These are phyloP conservation scores for Thielaviopsis punctulata DNA, from an alignment of 2,329 filamentous ascomycete species.

Conservation along the genomic window DNA sequence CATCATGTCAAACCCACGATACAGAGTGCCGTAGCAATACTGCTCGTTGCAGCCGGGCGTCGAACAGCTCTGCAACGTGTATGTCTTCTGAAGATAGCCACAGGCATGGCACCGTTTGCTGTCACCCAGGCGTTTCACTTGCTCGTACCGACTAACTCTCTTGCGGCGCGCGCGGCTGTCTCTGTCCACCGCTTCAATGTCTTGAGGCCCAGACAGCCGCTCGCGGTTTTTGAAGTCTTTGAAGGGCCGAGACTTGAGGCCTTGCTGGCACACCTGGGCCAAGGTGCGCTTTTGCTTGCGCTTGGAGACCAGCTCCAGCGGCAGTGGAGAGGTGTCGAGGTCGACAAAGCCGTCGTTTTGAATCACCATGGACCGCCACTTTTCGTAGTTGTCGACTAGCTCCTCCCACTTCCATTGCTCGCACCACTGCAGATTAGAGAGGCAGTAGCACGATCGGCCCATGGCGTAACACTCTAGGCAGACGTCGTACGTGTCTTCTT, in stretches of 20 bases:
- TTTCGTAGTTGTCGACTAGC: constrained; percentile 59
- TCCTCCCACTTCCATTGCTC: constrained; percentile 84
- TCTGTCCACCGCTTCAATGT: constrained; percentile 47
- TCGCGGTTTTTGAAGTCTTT: constrained; percentile 52
- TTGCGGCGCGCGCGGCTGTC: constrained; percentile 21
- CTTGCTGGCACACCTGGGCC: constrained; percentile 87
- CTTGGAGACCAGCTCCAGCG: constrained; percentile 52
- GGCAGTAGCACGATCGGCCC: constrained; percentile 80
- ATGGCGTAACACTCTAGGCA: constrained; percentile 99
- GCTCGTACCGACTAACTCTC: neutral
- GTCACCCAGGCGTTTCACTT: constrained; percentile 21
- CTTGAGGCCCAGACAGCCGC: constrained; percentile 13
- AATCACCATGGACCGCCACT: constrained; percentile 66
- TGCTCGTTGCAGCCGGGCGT: constrained; percentile 49
- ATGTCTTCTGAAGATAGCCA: constrained; percentile 58
- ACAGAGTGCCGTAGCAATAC: constrained; percentile 90
- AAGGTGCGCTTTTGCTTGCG: constrained; percentile 58
- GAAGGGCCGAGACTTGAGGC: constrained; percentile 63
- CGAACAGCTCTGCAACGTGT: constrained; percentile 71
- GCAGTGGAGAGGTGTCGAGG: constrained; percentile 46
- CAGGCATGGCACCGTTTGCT: constrained; percentile 72
- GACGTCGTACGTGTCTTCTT: constrained; percentile 78
- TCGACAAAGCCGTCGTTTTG: constrained; percentile 52
- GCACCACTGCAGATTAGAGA: constrained; percentile 74
- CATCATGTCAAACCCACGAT: constrained; percentile 78